Conservation (phyloP, 805 yeast genomes). For the Lipomyces kockii region DNA sequence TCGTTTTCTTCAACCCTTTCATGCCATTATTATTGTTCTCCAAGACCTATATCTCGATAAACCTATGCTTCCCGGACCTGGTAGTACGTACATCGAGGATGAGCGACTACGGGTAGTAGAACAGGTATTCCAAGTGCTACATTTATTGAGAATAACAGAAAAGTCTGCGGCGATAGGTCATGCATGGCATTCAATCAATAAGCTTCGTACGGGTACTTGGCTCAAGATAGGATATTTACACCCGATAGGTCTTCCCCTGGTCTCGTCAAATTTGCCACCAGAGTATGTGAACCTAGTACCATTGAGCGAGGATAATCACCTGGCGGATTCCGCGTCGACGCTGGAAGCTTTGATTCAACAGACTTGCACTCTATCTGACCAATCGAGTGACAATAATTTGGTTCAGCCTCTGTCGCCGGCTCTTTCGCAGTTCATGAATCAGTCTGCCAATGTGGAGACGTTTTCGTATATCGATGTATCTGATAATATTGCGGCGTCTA, state of each 20-base stretch:
- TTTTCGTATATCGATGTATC: neutral
- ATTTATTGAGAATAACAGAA: conserved; percentile 19
- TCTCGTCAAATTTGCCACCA: conserved; percentile 20
- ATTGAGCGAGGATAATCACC: neutral
- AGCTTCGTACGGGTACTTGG: conserved; percentile 30
- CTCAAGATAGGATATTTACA: conserved; percentile 23
- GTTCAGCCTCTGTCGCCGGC: neutral
- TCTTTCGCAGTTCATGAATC: neutral
- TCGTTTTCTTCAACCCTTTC: conserved; percentile 24
- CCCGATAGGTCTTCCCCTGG: conserved; percentile 29
- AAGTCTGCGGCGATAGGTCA: conserved; percentile 16
- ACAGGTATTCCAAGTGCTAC: conserved; percentile 16
- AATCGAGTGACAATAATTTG: neutral
- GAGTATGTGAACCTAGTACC: conserved; percentile 14
- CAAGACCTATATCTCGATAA: conserved; percentile 24
- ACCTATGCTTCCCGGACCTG: conserved; percentile 13
- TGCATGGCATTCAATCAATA: conserved; percentile 24
- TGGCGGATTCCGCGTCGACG: neutral
- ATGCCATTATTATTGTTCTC: conserved; percentile 25
- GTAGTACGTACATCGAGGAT: conserved; percentile 6
- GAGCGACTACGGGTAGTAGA: conserved; percentile 20
- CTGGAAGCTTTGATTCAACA: conserved; percentile 8
- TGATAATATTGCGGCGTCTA: neutral
- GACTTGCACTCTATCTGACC: conserved; percentile 3
- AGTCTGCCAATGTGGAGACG: neutral